A percentile compares a stretch with the other conserved stretches of the same genome.
These are phyloP conservation scores for Pythium grandisporangium DNA, from an alignment of 352 stramenopile species.

Conservation along the genomic window DNA sequence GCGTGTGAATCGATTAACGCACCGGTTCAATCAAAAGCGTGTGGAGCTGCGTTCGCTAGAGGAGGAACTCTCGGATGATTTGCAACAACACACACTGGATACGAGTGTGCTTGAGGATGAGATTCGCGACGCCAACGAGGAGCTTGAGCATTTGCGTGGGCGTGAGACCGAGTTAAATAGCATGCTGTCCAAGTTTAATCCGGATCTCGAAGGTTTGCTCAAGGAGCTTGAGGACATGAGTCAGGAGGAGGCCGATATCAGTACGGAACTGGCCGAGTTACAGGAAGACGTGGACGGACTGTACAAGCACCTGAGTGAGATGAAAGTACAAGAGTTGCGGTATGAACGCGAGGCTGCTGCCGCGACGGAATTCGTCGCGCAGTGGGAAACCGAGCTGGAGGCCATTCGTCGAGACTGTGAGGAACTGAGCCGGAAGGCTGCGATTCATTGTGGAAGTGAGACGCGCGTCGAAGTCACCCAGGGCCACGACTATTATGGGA, in stretches of 20 bases:
- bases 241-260: slow-evolving; percentile 36
- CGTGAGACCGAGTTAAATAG: slow-evolving; percentile 47
- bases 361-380: slow-evolving; percentile 33
- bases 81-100: slow-evolving; percentile 57
- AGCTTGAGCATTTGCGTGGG: slow-evolving; percentile 26
- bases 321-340: slow-evolving; percentile 62
- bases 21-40: slow-evolving; percentile 38
- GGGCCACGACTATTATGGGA: slow-evolving; percentile 71
- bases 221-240: slow-evolving; percentile 49
- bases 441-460: slow-evolving; percentile 34
- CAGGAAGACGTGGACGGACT: slow-evolving; percentile 54
- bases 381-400: slow-evolving; percentile 40
- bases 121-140: slow-evolving; percentile 29
- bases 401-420: slow-evolving; percentile 47
- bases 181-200: slow-evolving; percentile 50
- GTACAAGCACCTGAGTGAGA: slow-evolving; percentile 69
- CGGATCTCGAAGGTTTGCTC: slow-evolving; percentile 49
- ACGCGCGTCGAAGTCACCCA: slow-evolving; percentile 56
- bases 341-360: slow-evolving; percentile 34
- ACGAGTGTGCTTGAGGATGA: slow-evolving; percentile 74
- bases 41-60: slow-evolving; percentile 53
- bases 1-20: slow-evolving; percentile 45
- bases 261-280: slow-evolving; percentile 33
- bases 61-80: slow-evolving; percentile 54
- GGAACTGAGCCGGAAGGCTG: slow-evolving; percentile 45